A percentile compares a stretch with the other conserved stretches of the same genome.
phyloP scores from a whole-genome alignment of 306 rosid genomes.

The Begonia fuchsioides region DNA sequence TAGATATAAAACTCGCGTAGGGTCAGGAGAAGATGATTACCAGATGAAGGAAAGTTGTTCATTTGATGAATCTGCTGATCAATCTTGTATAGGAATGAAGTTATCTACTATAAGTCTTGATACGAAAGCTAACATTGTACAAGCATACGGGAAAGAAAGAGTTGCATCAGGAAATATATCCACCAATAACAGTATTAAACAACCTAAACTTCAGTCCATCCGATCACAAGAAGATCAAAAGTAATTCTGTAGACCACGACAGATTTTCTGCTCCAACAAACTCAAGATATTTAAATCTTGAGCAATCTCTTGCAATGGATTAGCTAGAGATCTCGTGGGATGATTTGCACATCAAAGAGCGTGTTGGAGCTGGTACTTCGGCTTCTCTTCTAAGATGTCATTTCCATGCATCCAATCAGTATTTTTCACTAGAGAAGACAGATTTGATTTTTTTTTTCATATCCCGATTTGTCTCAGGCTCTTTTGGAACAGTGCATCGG shows the following conservation, averaged over 20 bases:
- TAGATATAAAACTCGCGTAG: constrained; percentile 19
- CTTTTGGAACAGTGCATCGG: constrained; percentile 92
- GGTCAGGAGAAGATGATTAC: constrained; percentile 24
- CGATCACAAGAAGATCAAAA: constrained; percentile 25
- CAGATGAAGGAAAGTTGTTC: constrained; percentile 24
- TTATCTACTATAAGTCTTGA: constrained; percentile 17
- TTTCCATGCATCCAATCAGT: too few species aligned
- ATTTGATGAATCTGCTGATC: constrained; percentile 3
- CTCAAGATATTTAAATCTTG: constrained; percentile 60
- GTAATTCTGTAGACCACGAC: constrained; percentile 24
- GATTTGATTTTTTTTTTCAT: too few species aligned
- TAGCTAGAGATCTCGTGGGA: constrained; percentile 99
- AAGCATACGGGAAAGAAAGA: constrained; percentile 20
- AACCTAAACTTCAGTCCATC: constrained; percentile 24
- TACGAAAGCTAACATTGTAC: constrained; percentile 21
- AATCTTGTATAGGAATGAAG: too few species aligned
- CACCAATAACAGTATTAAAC: constrained; percentile 21
- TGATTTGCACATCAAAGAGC: constrained; percentile 71
- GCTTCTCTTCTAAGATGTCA: constrained; percentile 5
- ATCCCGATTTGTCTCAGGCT: constrained; percentile 45
- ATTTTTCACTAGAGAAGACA: too few species aligned
- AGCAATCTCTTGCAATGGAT: constrained; percentile 96
- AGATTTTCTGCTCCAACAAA: constrained; percentile 20
- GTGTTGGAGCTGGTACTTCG: constrained; percentile 93
- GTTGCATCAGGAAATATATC: constrained; percentile 27